These are phyloP conservation scores for Ephemerocybe angulata DNA, from an alignment of 768 basidiomycete genomes.

Conservation along the genomic window DNA sequence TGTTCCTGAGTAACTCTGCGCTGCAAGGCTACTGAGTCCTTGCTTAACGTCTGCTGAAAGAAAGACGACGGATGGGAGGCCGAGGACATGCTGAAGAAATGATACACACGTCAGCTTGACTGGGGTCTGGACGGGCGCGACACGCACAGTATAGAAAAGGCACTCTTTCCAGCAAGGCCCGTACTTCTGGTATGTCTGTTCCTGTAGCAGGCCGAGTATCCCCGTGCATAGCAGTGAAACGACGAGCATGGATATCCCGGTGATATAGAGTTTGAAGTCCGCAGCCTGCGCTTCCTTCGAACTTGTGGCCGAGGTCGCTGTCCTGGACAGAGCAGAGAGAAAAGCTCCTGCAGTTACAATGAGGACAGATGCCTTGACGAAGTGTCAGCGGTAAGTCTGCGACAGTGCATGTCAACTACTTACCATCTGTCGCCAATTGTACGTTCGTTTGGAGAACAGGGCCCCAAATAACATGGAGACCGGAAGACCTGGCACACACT, in stretches of 20 bases:
- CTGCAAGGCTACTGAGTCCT: conserved; percentile 47
- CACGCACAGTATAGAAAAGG: conserved; percentile 72
- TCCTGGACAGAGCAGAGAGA: conserved; percentile 66
- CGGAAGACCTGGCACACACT: conserved; percentile 50
- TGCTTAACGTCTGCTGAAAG: conserved; percentile 53
- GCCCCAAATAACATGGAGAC: conserved; percentile 76
- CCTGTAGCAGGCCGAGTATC: conserved; percentile 69
- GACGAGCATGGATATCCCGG: conserved; percentile 68
- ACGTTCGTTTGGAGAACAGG: conserved; percentile 54
- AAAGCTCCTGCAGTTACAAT: conserved; percentile 69
- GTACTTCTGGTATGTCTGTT: conserved; percentile 67
- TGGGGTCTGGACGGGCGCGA: not conserved
- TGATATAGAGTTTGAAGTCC: conserved; percentile 46
- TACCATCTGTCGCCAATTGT: conserved; percentile 61
- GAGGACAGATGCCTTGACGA: conserved; percentile 53
- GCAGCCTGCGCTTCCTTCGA: conserved; percentile 20
- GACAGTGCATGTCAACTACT: conserved; percentile 15
- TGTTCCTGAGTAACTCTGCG: conserved; percentile 23
- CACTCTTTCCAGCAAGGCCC: conserved; percentile 82
- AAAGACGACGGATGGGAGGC: conserved; percentile 72
- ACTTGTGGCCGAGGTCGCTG: conserved; percentile 25
- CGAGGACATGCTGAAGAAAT: conserved; percentile 62
- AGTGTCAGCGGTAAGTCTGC: not conserved
- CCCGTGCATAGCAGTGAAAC: conserved; percentile 65
- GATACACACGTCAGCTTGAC: not conserved